Conservation (phyloP, 352 stramenopile species). For the Stramenopiles sp. region DNA sequence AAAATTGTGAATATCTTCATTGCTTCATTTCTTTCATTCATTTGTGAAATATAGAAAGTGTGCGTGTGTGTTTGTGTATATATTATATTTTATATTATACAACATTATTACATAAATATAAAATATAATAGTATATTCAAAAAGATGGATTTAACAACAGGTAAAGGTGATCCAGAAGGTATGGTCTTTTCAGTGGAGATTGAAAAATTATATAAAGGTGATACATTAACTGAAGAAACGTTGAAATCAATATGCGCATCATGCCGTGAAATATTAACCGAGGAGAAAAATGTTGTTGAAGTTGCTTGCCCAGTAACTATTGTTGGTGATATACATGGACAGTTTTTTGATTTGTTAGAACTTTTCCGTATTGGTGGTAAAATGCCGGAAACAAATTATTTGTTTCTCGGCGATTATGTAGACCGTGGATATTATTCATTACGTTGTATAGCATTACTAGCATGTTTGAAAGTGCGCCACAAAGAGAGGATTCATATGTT, state of each 20-base stretch:
- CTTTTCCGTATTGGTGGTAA: conserved; percentile 67
- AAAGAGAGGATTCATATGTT: conserved; percentile 74
- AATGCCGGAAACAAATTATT: conserved; percentile 58
- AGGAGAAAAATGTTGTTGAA: conserved; percentile 57
- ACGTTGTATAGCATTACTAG: conserved; percentile 64
- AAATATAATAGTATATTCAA: no score
- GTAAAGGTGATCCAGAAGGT: not conserved
- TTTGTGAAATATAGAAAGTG: no score
- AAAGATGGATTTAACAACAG: not conserved
- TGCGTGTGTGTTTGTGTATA: no score
- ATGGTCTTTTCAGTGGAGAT: not conserved
- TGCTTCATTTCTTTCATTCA: no score
- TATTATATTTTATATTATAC: no score
- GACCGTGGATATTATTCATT: conserved; percentile 81
- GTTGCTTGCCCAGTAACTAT: conserved; percentile 55
- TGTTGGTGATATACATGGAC: conserved; percentile 83
- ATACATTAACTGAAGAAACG: conserved; percentile 63
- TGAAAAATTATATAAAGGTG: conserved; percentile 14
- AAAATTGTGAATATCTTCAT: no score
- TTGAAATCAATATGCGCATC: conserved; percentile 65
- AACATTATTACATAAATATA: no score
- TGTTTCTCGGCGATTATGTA: conserved; percentile 95
- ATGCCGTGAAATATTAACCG: conserved; percentile 54
- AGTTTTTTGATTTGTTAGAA: conserved; percentile 87
- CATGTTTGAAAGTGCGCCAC: conserved; percentile 52